phyloP scores from a whole-genome alignment of 2,329 filamentous ascomycete species.

The Xylaria hypoxylon region DNA sequence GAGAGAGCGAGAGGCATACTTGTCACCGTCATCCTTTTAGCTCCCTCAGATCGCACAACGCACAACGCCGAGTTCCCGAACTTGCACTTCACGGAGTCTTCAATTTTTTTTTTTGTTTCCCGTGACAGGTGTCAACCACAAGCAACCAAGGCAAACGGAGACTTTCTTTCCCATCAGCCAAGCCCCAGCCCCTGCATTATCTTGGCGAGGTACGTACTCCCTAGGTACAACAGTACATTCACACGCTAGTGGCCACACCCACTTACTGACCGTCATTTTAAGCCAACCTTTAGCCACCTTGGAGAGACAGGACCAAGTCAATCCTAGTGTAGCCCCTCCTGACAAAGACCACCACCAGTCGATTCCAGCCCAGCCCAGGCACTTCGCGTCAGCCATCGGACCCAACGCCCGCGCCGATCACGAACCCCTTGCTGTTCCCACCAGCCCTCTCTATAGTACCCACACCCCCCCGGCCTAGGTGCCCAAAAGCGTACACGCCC shows the following conservation, averaged over 20 bases:
- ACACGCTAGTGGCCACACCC: constrained; percentile 9
- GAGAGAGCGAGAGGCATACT: constrained; percentile 31
- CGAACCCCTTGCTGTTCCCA: constrained; percentile 35
- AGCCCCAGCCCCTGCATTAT: constrained; percentile 36
- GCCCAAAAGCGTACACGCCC: constrained; percentile 31
- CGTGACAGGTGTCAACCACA: constrained; percentile 20
- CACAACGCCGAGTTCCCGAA: constrained; percentile 33
- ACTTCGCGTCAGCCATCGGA: constrained; percentile 48
- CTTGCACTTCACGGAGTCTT: constrained; percentile 14
- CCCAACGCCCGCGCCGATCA: constrained; percentile 41
- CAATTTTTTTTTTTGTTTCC: constrained; percentile 18
- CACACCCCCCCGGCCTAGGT: constrained; percentile 31
- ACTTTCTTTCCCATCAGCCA: constrained; percentile 28
- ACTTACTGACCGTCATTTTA: constrained; percentile 38
- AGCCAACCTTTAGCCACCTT: constrained; percentile 38
- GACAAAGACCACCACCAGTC: constrained; percentile 41
- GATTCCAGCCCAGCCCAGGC: constrained; percentile 42
- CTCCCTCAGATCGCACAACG: constrained; percentile 15
- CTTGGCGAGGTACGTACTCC: constrained; percentile 26
- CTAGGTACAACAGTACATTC: constrained; percentile 4
- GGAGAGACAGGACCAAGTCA: constrained; percentile 31
- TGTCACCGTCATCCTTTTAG: constrained; percentile 27
- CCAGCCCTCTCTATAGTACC: constrained; percentile 37
- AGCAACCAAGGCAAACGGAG: constrained; percentile 30
- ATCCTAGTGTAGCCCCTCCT: constrained; percentile 19